A percentile compares a stretch with the other conserved stretches of the same genome.
phyloP scores from a whole-genome alignment of 768 basidiomycete species.

The Galerina marginata region DNA sequence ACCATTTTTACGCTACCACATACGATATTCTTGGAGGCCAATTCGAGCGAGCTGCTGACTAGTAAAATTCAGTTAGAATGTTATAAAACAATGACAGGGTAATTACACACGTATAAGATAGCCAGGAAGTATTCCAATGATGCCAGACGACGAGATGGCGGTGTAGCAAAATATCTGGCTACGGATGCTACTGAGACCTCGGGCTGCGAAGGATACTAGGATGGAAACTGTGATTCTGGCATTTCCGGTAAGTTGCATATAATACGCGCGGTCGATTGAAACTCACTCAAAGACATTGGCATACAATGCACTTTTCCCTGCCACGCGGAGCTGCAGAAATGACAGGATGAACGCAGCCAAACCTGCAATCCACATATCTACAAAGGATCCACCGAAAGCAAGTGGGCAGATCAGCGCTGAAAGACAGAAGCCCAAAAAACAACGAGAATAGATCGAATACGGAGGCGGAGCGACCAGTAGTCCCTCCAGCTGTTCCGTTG shows the following conservation, averaged over 20 bases:
- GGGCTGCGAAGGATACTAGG: conserved; percentile 78
- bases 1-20: conserved; percentile 89
- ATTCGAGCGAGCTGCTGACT: conserved; percentile 83
- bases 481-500: conserved; percentile 63
- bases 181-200: conserved; percentile 81
- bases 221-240: conserved; percentile 82
- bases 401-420: conserved; percentile 83
- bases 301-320: conserved; percentile 78
- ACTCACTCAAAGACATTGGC: conserved; percentile 92
- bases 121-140: conserved; percentile 90
- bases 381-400: conserved; percentile 82
- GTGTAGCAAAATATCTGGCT: conserved; percentile 88
- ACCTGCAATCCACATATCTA: conserved; percentile 88
- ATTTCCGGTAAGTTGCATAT: background rate
- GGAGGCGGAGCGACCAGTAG: conserved; percentile 69
- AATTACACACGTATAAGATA: conserved; percentile 72
- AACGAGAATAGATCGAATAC: conserved; percentile 67
- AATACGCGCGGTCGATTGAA: background rate
- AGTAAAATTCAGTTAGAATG: conserved; percentile 10
- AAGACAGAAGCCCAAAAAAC: conserved; percentile 69
- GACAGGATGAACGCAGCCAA: conserved; percentile 68
- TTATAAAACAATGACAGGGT: background rate
- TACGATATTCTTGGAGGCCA: conserved; percentile 86
- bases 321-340: conserved; percentile 75
- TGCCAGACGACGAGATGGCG: conserved; percentile 85